phyloP scores from a whole-genome alignment of 345 rosid species.

The Adansonia digitata region DNA sequence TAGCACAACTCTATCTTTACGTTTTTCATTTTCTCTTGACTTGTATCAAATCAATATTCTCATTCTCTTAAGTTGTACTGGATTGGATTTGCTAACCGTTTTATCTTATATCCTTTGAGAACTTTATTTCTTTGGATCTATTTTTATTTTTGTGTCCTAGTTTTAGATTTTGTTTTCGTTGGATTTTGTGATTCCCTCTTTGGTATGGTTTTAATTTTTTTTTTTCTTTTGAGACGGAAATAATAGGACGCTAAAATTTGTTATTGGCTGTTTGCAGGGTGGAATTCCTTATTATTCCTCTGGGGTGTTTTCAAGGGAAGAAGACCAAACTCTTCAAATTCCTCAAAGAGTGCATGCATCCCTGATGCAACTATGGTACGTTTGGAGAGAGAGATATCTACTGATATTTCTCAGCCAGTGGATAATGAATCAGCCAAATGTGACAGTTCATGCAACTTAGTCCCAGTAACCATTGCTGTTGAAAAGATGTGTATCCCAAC shows the following conservation, averaged over 20 bases:
- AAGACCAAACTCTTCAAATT: conserved; percentile 32
- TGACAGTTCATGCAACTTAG: conserved; percentile 22
- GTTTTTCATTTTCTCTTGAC: too few species aligned
- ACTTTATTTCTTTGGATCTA: background rate
- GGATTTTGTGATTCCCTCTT: background rate
- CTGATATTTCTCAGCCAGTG: conserved; percentile 24
- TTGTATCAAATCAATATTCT: background rate
- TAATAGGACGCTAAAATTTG: background rate
- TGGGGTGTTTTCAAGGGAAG: conserved; percentile 93
- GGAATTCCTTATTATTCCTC: conserved; percentile 82
- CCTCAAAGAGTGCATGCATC: conserved; percentile 28
- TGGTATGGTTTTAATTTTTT: background rate
- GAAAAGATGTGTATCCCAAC: conserved; percentile 15
- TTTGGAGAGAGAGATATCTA: conserved; percentile 24
- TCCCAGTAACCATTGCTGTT: conserved; percentile 14
- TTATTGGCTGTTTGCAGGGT: conserved; percentile 46
- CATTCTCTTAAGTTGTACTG: background rate
- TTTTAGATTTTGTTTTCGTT: background rate
- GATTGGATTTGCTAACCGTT: background rate
- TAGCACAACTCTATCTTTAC: background rate
- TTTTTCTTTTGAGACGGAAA: background rate
- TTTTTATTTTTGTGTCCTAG: background rate
- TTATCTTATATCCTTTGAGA: background rate
- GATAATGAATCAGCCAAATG: conserved; percentile 30
- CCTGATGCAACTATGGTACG: conserved; percentile 26